Conservation (phyloP, 768 basidiomycete species). For the Psilocybe subaeruginosa region DNA sequence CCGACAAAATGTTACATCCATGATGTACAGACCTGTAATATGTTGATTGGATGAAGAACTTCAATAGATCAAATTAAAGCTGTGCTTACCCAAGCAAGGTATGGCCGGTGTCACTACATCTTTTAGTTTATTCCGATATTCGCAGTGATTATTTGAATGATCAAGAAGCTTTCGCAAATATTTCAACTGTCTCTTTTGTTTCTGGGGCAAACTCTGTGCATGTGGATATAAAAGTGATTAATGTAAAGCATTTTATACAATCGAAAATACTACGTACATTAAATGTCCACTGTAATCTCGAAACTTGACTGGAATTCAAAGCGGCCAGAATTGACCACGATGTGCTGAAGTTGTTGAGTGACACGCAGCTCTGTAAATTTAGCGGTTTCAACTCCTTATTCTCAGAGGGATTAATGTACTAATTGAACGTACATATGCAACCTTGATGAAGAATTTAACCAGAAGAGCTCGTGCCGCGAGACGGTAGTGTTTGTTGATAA, state of each 20-base stretch:
- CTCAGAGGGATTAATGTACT: background rate
- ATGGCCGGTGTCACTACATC: background rate
- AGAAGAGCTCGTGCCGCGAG: background rate
- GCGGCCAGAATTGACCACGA: background rate
- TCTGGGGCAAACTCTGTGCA: background rate
- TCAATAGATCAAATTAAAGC: background rate
- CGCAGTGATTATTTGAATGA: background rate
- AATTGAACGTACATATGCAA: background rate
- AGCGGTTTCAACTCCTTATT: background rate
- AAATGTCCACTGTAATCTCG: background rate
- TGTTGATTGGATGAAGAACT: background rate
- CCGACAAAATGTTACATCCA: background rate
- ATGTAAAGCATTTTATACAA: background rate
- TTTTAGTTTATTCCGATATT: background rate
- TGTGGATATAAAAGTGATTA: background rate
- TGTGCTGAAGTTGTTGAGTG: background rate
- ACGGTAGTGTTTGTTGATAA: background rate
- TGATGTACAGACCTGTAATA: background rate
- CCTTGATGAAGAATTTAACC: background rate
- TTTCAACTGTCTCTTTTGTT: background rate
- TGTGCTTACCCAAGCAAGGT: background rate
- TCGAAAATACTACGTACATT: background rate
- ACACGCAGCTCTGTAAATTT: background rate
- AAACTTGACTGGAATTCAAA: background rate
- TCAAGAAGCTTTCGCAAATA: background rate